Evolutionary conservation across 2,329 filamentous ascomycete genomes (phyloP).

Genomic region (Tolypocladium tropicale): DNA sequence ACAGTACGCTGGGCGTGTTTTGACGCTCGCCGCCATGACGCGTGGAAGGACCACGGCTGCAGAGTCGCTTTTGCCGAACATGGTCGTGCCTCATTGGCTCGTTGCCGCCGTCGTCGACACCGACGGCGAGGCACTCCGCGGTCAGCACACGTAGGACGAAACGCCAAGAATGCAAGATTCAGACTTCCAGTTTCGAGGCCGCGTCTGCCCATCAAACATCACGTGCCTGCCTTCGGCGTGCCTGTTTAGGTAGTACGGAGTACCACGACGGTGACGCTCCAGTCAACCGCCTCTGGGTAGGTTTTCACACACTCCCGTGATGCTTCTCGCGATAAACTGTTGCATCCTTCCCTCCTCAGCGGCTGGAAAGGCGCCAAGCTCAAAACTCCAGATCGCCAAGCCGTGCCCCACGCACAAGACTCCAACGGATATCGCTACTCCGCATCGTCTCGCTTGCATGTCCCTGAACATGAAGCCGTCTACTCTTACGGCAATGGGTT

Average conservation of each 20-base stretch:
- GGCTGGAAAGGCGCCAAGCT: background rate
- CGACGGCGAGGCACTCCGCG: background rate
- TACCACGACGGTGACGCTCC: too few relatives aligned
- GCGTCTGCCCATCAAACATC: too few relatives aligned
- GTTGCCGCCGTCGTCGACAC: background rate
- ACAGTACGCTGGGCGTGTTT: background rate
- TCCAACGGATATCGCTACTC: background rate
- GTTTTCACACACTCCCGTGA: too few relatives aligned
- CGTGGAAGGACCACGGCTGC: background rate
- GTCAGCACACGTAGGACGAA: background rate
- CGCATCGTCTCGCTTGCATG: background rate
- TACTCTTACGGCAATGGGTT: background rate
- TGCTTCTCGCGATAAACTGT: background rate
- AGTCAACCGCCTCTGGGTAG: too few relatives aligned
- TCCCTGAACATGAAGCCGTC: too few relatives aligned
- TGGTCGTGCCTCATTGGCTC: background rate
- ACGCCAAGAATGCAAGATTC: background rate
- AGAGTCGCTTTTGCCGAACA: background rate
- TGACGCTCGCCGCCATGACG: background rate
- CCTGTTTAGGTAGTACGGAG: too few relatives aligned
- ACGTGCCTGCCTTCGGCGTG: too few relatives aligned
- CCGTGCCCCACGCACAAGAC: background rate
- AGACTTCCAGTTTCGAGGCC: too few relatives aligned
- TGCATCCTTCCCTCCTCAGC: background rate
- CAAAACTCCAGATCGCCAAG: background rate